These are phyloP conservation scores for Calocera viscosa DNA, from an alignment of 768 basidiomycete genomes.

Conservation along the genomic window DNA sequence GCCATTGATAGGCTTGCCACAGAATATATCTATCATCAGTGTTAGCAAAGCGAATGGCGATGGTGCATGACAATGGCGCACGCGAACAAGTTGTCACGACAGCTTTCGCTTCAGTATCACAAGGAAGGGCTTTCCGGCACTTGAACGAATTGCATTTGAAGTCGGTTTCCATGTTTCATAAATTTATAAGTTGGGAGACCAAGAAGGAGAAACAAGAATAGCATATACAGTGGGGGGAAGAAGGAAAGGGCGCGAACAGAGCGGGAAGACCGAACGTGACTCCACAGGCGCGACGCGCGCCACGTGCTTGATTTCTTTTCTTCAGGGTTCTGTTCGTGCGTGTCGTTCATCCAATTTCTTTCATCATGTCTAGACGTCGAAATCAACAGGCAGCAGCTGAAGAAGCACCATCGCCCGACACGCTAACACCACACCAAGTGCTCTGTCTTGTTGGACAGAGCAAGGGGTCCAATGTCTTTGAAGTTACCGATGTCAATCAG, in stretches of 20 bases:
- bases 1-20: slow-evolving; percentile 34
- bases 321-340: not conserved
- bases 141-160: slow-evolving; percentile 24
- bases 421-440: not conserved
- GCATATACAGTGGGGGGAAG: not conserved
- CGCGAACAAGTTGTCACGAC: slow-evolving; percentile 43
- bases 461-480: not conserved
- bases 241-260: not conserved
- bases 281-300: not conserved
- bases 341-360: not conserved
- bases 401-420: not conserved
- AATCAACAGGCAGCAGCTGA: not conserved
- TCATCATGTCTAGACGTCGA: not conserved
- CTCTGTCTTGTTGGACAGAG: not conserved
- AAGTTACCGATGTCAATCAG: not conserved
- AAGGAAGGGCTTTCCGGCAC: slow-evolving; percentile 45
- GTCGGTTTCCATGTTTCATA: not conserved
- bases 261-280: not conserved
- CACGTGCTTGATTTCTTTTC: slow-evolving; percentile 7
- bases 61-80: slow-evolving; percentile 31
- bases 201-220: not conserved
- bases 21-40: slow-evolving; percentile 49
- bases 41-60: not conserved
- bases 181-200: not conserved
- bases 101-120: slow-evolving; percentile 47